These are phyloP conservation scores for Camellia lanceoleosa DNA, from an alignment of 148 eudicot species.

Conservation along the genomic window DNA sequence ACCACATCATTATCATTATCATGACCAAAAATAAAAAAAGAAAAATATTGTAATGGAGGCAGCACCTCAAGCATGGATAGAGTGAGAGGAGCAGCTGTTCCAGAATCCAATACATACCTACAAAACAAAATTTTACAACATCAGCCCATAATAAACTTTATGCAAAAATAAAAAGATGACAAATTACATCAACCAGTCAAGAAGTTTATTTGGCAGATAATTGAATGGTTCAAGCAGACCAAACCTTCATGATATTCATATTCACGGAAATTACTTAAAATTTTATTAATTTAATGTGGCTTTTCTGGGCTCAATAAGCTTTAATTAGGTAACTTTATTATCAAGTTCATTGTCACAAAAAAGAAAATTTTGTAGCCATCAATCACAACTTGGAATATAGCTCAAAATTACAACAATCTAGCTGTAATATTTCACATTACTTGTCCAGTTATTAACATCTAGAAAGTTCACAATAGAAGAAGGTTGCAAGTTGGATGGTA, in stretches of 20 bases:
- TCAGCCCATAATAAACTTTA: neutral
- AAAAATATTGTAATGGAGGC: constrained; percentile 3
- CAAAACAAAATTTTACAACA: constrained; percentile 22
- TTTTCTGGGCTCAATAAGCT: neutral
- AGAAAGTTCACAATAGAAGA: too few species aligned
- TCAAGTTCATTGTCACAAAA: neutral
- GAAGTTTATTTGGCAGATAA: neutral
- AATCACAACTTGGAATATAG: too few species aligned
- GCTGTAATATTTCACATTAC: too few species aligned
- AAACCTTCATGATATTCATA: neutral
- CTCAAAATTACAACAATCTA: neutral
- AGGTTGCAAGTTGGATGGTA: too few species aligned
- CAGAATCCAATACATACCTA: constrained; percentile 89
- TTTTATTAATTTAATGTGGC: neutral
- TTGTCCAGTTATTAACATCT: too few species aligned
- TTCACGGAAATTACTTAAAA: neutral
- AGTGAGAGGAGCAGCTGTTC: constrained; percentile 87
- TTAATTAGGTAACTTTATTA: neutral
- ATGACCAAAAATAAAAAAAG: neutral
- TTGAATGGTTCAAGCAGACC: neutral
- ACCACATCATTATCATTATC: constrained; percentile 26
- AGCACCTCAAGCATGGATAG: constrained; percentile 90
- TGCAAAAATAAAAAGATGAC: neutral
- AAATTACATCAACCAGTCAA: neutral
- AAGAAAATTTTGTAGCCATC: too few species aligned